phyloP scores from a whole-genome alignment of 1,284 basidiomycete genomes.

The Ustanciosporium gigantosporum region DNA sequence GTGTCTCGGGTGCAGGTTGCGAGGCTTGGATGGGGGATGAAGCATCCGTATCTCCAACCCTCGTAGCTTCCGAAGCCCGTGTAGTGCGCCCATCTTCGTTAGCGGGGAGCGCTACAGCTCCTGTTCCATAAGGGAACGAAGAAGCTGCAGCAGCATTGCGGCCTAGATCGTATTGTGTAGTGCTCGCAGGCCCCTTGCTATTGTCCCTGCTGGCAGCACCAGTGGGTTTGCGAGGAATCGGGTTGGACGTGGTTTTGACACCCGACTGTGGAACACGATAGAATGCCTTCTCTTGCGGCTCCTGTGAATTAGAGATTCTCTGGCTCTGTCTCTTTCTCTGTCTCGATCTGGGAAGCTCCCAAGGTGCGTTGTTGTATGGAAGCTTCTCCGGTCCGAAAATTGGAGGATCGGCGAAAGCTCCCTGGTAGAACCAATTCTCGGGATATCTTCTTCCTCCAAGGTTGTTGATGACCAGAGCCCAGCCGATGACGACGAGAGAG shows the following conservation, averaged over 20 bases:
- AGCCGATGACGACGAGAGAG: conserved; percentile 43
- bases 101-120: no score
- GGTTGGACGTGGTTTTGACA: not conserved
- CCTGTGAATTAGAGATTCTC: no score
- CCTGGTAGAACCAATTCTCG: conserved; percentile 30
- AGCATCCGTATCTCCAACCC: conserved; percentile 1
- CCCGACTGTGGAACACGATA: conserved; percentile 18
- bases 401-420: conserved; percentile 20
- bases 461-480: conserved; percentile 56
- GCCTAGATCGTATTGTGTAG: no score
- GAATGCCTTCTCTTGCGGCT: conserved; percentile 12
- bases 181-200: no score
- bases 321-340: no score
- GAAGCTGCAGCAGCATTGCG: no score
- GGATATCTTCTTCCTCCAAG: conserved; percentile 28
- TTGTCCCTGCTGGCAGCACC: no score
- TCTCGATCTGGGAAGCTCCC: conserved; percentile 7
- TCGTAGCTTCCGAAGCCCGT: conserved; percentile 15
- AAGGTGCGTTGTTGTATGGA: conserved; percentile 15
- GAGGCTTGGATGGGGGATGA: not conserved
- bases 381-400: conserved; percentile 30
- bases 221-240: not conserved
- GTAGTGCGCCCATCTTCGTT: no score
- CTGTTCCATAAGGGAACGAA: no score
- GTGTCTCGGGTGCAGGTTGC: not conserved